These are phyloP conservation scores for Aspergillaceae sp. DNA, from an alignment of 2,329 filamentous ascomycete species.

Conservation along the genomic window DNA sequence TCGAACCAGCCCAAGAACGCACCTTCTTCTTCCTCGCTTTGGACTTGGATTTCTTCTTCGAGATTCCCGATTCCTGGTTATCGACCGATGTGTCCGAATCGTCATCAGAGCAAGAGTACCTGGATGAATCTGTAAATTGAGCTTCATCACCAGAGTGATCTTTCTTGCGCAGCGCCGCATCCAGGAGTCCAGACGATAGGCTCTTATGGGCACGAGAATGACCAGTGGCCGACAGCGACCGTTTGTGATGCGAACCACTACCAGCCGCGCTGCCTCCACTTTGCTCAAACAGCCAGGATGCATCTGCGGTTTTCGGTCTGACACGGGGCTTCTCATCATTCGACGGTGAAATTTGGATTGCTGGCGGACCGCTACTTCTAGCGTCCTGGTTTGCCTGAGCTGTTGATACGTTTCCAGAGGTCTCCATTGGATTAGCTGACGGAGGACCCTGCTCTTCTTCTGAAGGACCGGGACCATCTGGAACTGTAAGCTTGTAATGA, in stretches of 20 bases:
- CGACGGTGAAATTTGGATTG: slow-evolving; percentile 49
- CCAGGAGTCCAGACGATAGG: slow-evolving; percentile 20
- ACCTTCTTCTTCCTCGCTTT: slow-evolving; percentile 63
- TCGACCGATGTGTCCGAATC: slow-evolving; percentile 24
- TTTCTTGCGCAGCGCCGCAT: slow-evolving; percentile 16
- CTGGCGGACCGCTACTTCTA: slow-evolving; percentile 51
- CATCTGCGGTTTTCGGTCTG: slow-evolving; percentile 39
- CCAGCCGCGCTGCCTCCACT: slow-evolving; percentile 9
- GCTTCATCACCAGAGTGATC: slow-evolving; percentile 12
- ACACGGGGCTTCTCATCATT: slow-evolving; percentile 19
- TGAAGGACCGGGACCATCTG: slow-evolving; percentile 8
- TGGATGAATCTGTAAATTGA: slow-evolving; percentile 5
- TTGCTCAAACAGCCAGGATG: slow-evolving; percentile 26
- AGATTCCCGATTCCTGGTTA: slow-evolving; percentile 12
- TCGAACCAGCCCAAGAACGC: slow-evolving; percentile 51
- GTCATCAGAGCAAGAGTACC: slow-evolving; percentile 17
- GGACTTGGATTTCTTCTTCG: slow-evolving; percentile 25
- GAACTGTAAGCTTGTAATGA: slow-evolving; percentile 5
- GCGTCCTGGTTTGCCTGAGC: slow-evolving; percentile 62
- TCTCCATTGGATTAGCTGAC: slow-evolving; percentile 76
- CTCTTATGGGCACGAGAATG: slow-evolving; percentile 24
- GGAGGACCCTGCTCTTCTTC: slow-evolving; percentile 59
- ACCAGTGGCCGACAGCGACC: slow-evolving; percentile 34
- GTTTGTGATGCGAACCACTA: slow-evolving; percentile 21
- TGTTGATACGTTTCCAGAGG: slow-evolving; percentile 64